These are phyloP conservation scores for Globisporangium paddicum DNA, from an alignment of 352 stramenopile genomes.

Conservation along the genomic window DNA sequence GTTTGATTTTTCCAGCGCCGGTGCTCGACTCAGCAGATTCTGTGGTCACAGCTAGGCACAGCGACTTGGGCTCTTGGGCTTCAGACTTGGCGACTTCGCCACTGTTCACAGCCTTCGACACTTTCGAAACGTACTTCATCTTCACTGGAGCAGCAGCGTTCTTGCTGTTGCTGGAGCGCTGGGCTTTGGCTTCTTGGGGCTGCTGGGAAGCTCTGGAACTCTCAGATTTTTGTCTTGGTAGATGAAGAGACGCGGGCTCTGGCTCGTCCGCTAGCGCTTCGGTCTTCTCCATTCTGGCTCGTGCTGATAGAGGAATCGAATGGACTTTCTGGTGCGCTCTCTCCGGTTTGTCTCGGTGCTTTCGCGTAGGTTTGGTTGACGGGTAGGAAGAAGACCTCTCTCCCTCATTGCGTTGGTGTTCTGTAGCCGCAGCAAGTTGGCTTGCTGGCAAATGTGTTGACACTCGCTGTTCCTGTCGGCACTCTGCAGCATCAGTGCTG, in stretches of 20 bases:
- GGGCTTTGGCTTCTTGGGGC: background rate
- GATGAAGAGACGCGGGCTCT: background rate
- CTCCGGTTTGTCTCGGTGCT: background rate
- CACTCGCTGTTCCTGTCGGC: background rate
- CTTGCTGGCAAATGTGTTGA: background rate
- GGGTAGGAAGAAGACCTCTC: background rate
- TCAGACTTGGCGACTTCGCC: background rate
- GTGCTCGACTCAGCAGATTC: background rate
- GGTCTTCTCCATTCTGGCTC: background rate
- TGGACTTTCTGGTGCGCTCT: background rate
- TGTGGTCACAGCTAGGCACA: background rate
- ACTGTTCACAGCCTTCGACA: background rate
- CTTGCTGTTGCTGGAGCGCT: background rate
- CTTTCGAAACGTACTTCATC: constrained; percentile 3
- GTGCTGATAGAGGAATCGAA: background rate
- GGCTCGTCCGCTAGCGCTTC: background rate
- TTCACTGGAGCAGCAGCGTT: background rate
- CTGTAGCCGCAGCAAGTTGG: background rate
- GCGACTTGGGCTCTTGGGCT: background rate
- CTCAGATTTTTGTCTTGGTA: background rate
- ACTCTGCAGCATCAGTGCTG: background rate
- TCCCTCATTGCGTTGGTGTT: background rate
- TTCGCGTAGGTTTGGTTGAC: background rate
- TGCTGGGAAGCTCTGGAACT: background rate
- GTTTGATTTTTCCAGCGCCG: background rate